Percentiles rank a stretch among this genome's conserved stretches.
phyloP scores from a whole-genome alignment of 345 rosid species.

The Pseudoturritis turrita region DNA sequence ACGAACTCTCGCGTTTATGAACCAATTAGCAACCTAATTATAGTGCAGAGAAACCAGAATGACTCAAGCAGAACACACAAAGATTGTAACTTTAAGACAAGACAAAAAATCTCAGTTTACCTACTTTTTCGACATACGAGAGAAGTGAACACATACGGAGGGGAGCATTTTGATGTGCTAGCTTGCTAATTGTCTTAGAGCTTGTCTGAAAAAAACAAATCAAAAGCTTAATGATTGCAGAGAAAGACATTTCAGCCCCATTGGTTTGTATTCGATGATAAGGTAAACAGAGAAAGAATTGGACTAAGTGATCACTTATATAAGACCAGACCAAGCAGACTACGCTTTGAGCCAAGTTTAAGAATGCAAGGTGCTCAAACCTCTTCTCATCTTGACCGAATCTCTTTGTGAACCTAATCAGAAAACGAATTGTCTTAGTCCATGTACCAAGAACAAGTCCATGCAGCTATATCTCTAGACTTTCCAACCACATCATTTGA shows the following conservation, averaged over 20 bases:
- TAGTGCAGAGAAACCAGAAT: too few species aligned
- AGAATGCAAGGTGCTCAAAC: slow-evolving; percentile 84
- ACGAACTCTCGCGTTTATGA: too few species aligned
- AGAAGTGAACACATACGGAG: too few species aligned
- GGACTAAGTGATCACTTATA: slow-evolving; percentile 61
- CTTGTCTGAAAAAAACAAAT: slow-evolving; percentile 58
- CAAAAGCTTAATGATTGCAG: background rate
- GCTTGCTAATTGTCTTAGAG: slow-evolving; percentile 82
- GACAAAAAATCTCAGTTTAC: too few species aligned
- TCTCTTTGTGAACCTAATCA: too few species aligned
- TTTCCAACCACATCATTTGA: background rate
- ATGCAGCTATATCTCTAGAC: background rate
- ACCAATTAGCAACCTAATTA: too few species aligned
- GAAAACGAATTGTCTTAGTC: background rate
- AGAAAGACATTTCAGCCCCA: background rate
- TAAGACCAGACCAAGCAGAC: slow-evolving; percentile 87
- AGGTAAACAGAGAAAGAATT: background rate
- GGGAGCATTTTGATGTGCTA: slow-evolving; percentile 96
- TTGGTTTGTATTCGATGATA: background rate
- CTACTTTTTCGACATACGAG: too few species aligned
- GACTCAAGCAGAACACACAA: too few species aligned
- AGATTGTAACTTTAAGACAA: too few species aligned
- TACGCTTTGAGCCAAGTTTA: slow-evolving; percentile 89
- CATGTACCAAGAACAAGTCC: background rate
- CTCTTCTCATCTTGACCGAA: slow-evolving; percentile 83